Percentiles rank a stretch among this genome's conserved stretches.
Evolutionary conservation across 2,329 filamentous ascomycete species (phyloP).

Genomic region (Colletotrichum orchidophilum): DNA sequence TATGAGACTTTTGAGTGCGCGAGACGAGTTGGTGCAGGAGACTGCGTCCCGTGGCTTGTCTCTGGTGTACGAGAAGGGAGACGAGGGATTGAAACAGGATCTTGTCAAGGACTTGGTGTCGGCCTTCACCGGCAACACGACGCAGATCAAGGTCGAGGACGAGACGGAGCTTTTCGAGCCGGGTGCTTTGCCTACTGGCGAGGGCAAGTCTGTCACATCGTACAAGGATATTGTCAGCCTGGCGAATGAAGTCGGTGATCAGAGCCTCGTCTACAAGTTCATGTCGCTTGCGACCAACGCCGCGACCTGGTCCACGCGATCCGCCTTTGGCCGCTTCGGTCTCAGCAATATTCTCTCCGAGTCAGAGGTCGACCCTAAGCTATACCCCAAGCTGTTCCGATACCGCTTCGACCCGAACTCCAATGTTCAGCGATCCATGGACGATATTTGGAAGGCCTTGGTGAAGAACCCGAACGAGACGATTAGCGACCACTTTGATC

Average conservation of each 20-base stretch:
- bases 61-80: constrained; percentile 94
- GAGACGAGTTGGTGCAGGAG: constrained; percentile 95
- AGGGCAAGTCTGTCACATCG: constrained; percentile 88
- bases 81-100: constrained; percentile 80
- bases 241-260: constrained; percentile 96
- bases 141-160: constrained; percentile 82
- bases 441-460: constrained; percentile 96
- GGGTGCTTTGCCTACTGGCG: constrained; percentile 87
- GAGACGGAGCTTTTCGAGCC: constrained; percentile 95
- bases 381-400: constrained; percentile 93
- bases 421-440: constrained; percentile 95
- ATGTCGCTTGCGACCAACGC: constrained; percentile 98
- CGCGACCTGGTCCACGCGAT: constrained; percentile 96
- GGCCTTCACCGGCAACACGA: constrained; percentile 83
- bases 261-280: constrained; percentile 96
- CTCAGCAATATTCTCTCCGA: constrained; percentile 92
- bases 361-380: constrained; percentile 86
- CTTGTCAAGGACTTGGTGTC: constrained; percentile 88
- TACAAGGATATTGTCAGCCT: constrained; percentile 98
- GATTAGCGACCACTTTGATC: constrained; percentile 84
- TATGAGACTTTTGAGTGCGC: constrained; percentile 84
- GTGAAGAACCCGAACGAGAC: constrained; percentile 85
- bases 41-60: constrained; percentile 90
- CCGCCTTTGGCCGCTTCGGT: constrained; percentile 93
- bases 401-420: constrained; percentile 96